phyloP scores from a whole-genome alignment of 2,329 filamentous ascomycete genomes.

The Dactylellina drechsleri region DNA sequence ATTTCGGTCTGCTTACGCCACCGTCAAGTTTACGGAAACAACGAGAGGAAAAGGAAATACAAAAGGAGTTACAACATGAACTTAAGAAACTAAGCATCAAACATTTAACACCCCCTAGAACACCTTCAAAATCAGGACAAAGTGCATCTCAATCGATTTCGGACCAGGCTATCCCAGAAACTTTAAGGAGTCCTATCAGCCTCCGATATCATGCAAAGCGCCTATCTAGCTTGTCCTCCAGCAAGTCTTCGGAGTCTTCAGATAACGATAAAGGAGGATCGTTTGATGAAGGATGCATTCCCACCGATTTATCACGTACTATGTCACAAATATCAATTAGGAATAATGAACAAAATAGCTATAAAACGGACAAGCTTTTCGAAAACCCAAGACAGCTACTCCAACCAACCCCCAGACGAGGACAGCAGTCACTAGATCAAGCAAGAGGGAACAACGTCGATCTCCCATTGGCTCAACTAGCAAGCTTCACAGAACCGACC shows the following conservation, averaged over 20 bases:
- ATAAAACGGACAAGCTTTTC: slow-evolving; percentile 17
- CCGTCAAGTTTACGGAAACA: slow-evolving; percentile 40
- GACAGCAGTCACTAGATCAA: slow-evolving; percentile 18
- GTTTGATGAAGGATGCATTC: slow-evolving; percentile 20
- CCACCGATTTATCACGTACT: slow-evolving; percentile 5
- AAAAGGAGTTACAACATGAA: slow-evolving; percentile 25
- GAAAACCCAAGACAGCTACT: slow-evolving; percentile 46
- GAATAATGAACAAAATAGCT: neutral
- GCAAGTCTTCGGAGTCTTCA: slow-evolving; percentile 9
- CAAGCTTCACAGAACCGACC: slow-evolving; percentile 39
- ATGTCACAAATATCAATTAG: slow-evolving; percentile 12
- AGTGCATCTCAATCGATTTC: neutral
- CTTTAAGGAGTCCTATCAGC: slow-evolving; percentile 14
- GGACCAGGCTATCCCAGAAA: slow-evolving; percentile 3
- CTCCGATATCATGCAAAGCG: slow-evolving; percentile 1
- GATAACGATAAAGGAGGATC: slow-evolving; percentile 5
- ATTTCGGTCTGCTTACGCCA: slow-evolving; percentile 36
- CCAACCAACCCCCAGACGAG: slow-evolving; percentile 2
- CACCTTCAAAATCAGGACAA: slow-evolving; percentile 18
- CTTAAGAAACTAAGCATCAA: slow-evolving; percentile 44
- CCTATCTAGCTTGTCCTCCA: slow-evolving; percentile 15
- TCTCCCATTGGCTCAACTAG: slow-evolving; percentile 36
- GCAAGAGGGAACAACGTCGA: neutral
- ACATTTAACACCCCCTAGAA: slow-evolving; percentile 47
- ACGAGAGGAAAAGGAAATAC: slow-evolving; percentile 38